Evolutionary conservation across 805 yeast genomes (phyloP).

Genomic region (Candida alai): DNA sequence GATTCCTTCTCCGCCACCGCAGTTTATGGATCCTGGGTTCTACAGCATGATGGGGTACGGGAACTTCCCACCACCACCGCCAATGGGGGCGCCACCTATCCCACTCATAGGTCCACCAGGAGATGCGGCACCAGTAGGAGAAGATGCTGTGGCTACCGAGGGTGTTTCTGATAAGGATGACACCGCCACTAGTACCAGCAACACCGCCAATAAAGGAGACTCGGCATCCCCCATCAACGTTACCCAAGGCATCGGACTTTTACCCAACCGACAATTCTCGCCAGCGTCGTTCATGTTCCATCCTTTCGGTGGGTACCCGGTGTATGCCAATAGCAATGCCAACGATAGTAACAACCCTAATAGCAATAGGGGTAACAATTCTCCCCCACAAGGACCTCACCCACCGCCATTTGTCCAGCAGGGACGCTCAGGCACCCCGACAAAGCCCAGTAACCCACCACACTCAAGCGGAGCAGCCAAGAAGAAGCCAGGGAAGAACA

Average conservation of each 20-base stretch:
- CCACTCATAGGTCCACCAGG: constrained; percentile 6
- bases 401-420: constrained; percentile 13
- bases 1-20: constrained; percentile 35
- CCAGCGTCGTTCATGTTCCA: constrained; percentile 45
- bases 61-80: constrained; percentile 4
- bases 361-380: background rate
- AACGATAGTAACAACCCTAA: constrained; percentile 1
- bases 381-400: constrained; percentile 17
- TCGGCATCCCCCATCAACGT: constrained; percentile 2
- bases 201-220: constrained; percentile 6
- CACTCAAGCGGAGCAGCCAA: background rate
- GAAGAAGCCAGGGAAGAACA: background rate
- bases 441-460: background rate
- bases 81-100: constrained; percentile 1
- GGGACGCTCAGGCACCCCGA: constrained; percentile 1
- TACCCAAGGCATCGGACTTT: constrained; percentile 30
- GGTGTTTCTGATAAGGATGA: constrained; percentile 2
- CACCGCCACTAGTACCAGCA: background rate
- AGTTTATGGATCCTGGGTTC: constrained; percentile 34
- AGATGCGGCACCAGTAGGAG: constrained; percentile 7
- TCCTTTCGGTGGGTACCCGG: constrained; percentile 47
- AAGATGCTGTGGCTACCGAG: background rate
- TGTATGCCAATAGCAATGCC: constrained; percentile 24
- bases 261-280: constrained; percentile 31
- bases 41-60: constrained; percentile 29